These are phyloP conservation scores for Chlorella variabilis DNA, from an alignment of 163 green algal genomes.

Conservation along the genomic window DNA sequence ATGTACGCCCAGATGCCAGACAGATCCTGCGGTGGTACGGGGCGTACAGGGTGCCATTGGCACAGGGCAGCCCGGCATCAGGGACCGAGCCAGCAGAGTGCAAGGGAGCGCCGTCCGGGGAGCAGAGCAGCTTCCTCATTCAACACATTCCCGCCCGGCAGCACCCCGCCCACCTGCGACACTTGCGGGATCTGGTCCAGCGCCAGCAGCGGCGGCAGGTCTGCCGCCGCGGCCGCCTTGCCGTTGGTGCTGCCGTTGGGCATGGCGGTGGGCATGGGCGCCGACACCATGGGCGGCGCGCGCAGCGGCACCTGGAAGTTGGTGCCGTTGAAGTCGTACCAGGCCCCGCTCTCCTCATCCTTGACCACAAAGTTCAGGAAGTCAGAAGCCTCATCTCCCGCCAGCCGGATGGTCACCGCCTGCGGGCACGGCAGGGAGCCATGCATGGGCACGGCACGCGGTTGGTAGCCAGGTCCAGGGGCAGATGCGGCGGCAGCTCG, in stretches of 20 bases:
- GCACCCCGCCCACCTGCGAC: constrained; percentile 30
- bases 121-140: no score
- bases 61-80: no score
- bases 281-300: neutral
- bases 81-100: no score
- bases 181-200: constrained; percentile 34
- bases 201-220: constrained; percentile 32
- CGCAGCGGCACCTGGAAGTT: constrained; percentile 90
- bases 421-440: no score
- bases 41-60: no score
- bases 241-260: neutral
- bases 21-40: constrained; percentile 79
- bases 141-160: no score
- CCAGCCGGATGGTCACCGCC: constrained; percentile 69
- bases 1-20: constrained; percentile 96
- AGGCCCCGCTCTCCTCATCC: constrained; percentile 83
- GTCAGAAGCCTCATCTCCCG: constrained; percentile 78
- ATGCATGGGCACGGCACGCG: neutral
- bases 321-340: constrained; percentile 84
- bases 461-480: neutral
- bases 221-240: neutral
- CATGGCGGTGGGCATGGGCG: neutral
- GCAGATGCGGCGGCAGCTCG: no score
- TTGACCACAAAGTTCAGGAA: constrained; percentile 97
- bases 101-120: no score